Evolutionary conservation across 192 early-diverging fungal species (phyloP).

Genomic region (Rhizoclosmatium sp.): DNA sequence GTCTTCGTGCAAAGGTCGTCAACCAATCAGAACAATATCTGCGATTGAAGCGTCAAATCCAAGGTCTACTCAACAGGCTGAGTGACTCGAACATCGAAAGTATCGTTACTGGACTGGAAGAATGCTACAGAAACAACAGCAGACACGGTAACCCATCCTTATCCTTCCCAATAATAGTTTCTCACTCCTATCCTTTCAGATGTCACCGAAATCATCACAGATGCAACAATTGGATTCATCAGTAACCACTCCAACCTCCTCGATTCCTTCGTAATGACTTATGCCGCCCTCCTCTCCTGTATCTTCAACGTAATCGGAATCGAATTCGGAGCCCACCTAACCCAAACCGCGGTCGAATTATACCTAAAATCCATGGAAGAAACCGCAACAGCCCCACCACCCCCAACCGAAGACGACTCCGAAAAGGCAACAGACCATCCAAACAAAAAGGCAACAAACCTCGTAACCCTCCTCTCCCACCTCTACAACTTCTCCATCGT

Average conservation of each 20-base stretch:
- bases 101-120: constrained; percentile 83
- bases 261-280: constrained; percentile 89
- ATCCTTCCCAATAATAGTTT: neutral
- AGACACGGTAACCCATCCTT: constrained; percentile 61
- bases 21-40: constrained; percentile 73
- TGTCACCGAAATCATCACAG: constrained; percentile 86
- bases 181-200: constrained; percentile 50
- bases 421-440: constrained; percentile 22
- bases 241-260: constrained; percentile 85
- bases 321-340: constrained; percentile 75
- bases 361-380: constrained; percentile 39
- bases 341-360: constrained; percentile 42
- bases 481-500: constrained; percentile 85
- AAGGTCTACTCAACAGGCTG: constrained; percentile 89
- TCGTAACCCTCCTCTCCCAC: constrained; percentile 81
- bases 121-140: constrained; percentile 72
- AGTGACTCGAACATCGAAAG: constrained; percentile 92
- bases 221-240: constrained; percentile 78
- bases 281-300: constrained; percentile 85
- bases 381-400: neutral
- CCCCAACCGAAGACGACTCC: neutral
- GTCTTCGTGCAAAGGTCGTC: constrained; percentile 67
- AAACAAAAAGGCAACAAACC: constrained; percentile 67
- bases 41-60: constrained; percentile 79
- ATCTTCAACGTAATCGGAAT: constrained; percentile 83